Evolutionary conservation across 2,329 filamentous ascomycete genomes (phyloP), one percentile per base, ranked within the genome.

Genomic region (Penicillium sp.): DNA sequence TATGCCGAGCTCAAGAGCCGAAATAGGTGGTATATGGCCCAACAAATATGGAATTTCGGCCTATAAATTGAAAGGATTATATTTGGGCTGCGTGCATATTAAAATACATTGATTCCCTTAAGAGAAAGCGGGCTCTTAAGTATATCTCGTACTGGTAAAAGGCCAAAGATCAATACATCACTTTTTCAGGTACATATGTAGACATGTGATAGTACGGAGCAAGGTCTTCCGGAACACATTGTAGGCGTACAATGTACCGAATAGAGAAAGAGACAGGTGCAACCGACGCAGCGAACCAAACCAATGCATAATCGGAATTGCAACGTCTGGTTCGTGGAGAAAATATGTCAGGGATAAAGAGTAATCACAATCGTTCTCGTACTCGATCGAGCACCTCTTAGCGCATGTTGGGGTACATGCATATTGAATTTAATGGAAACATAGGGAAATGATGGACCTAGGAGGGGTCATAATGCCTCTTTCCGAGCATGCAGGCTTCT

Each of bases 181-280:
- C 25, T 29, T 29, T 5, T 21, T 21, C 18, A 21, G 18, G 18
- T 21, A 21, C 23, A 47, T 6, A 8, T 21, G 18, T 42, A 13
- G 34, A 16, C 50, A 50, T 50, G 39, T 54, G 51, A 54, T 53
- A 49, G 45, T 31, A 35, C 38, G 51, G 51, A 50, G 38, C 45
- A 50, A 42, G 18, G 45, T 50, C 38, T 37, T 50, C 51, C 51
- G 45, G 21, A 15, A 13, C 23, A 31, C 23, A 37, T 15, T 21
- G 9, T 12, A 23, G n/a, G 6, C 23, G 21, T 34, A 34, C 29
- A 42, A 42, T 29, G 16, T 44, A 27, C 21, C 25, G 27, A 44
- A 31, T 7, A 31, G 25, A 25, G 13, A 16, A 23, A 16, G 6
- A 31, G n/a, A 31, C 13, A 31, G 16, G 40, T 35, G 48, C 31